phyloP scores from a whole-genome alignment of 2,329 filamentous ascomycete species.

The Hypomyces rosellus region DNA sequence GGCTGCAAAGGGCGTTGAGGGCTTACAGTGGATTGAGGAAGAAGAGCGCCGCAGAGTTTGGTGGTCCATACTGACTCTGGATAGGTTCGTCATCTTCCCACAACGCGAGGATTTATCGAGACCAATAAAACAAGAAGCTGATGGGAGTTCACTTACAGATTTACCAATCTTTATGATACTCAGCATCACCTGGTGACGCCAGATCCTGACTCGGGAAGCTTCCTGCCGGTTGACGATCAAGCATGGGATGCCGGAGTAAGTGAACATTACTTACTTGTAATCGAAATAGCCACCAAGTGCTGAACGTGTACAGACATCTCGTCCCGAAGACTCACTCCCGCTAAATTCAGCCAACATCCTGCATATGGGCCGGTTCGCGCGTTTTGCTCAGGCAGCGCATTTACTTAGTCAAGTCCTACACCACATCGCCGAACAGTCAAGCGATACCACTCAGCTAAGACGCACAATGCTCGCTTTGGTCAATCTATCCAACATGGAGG shows the following conservation, averaged over 20 bases:
- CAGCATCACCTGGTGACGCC: constrained; percentile 8
- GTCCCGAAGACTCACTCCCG: neutral
- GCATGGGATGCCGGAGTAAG: constrained; percentile 9
- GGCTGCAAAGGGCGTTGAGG: neutral
- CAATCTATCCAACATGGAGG: constrained; percentile 4
- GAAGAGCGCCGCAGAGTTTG: constrained; percentile 8
- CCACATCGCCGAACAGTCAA: neutral
- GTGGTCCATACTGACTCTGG: constrained; percentile 9
- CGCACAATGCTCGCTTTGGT: constrained; percentile 11
- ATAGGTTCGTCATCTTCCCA: constrained; percentile 2
- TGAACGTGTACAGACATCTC: neutral
- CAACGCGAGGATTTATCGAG: too few species aligned
- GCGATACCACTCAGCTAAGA: constrained; percentile 6
- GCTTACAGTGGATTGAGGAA: constrained; percentile 3
- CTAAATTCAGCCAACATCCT: constrained; percentile 7
- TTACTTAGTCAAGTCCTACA: constrained; percentile 10
- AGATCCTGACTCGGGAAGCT: constrained; percentile 9
- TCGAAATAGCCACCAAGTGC: too few species aligned
- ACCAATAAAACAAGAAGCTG: too few species aligned
- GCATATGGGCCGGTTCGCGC: constrained; percentile 9
- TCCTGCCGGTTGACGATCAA: constrained; percentile 10
- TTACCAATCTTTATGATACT: constrained; percentile 9
- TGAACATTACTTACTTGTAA: neutral
- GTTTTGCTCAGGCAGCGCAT: constrained; percentile 10
- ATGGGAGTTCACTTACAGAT: neutral